Conservation (phyloP, 176 grass and related monocot species). For the Avena atlantica region DNA sequence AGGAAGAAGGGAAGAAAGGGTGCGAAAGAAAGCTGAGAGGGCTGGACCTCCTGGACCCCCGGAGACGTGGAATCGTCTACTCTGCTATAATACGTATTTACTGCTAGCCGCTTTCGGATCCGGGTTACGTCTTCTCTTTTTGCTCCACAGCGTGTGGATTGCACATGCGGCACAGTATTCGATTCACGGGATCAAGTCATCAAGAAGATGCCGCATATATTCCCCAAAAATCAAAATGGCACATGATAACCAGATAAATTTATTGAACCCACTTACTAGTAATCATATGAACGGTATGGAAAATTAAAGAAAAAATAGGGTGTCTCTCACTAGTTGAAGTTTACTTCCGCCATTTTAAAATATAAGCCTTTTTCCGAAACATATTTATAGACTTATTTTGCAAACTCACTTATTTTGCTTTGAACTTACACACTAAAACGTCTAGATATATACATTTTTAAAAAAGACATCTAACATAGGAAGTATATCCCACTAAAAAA, state of each 20-base stretch:
- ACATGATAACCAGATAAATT: not conserved
- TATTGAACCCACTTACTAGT: not conserved
- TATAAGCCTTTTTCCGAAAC: too few species aligned
- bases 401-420: too few species aligned
- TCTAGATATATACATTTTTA: too few species aligned
- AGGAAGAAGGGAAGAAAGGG: constrained; percentile 26
- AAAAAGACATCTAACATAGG: too few species aligned
- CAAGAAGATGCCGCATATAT: too few species aligned
- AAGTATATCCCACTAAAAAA: not conserved
- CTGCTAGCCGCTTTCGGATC: rapidly evolving
- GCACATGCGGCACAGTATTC: too few species aligned
- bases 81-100: not conserved
- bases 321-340: not conserved
- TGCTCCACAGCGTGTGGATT: not conserved
- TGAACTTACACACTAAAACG: too few species aligned
- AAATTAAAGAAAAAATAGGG: not conserved
- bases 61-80: not conserved
- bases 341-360: too few species aligned
- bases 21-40: constrained; percentile 19
- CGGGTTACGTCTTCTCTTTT: not conserved
- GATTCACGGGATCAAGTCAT: too few species aligned
- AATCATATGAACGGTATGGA: not conserved
- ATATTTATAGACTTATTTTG: too few species aligned
- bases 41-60: not conserved
- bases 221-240: not conserved